Evolutionary conservation across 2,329 filamentous ascomycete species (phyloP).

Genomic region (Microsporum canis): DNA sequence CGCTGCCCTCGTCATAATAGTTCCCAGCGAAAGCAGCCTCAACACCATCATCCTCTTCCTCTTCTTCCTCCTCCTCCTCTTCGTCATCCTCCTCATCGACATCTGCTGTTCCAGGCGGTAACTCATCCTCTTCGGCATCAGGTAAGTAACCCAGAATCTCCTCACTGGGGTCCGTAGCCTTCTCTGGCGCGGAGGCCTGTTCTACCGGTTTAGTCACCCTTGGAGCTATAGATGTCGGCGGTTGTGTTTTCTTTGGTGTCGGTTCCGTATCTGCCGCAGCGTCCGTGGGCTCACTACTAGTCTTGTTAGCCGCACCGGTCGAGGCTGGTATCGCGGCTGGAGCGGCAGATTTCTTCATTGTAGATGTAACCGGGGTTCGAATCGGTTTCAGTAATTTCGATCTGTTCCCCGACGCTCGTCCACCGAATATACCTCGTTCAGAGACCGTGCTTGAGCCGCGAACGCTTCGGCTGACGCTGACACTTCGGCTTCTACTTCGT

Average conservation of each 20-base stretch:
- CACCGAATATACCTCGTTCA: conserved; percentile 12
- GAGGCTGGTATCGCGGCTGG: neutral
- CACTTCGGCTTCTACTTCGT: conserved; percentile 22
- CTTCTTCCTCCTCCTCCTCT: conserved; percentile 26
- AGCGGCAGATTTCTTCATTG: neutral
- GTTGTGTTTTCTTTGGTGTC: conserved; percentile 9
- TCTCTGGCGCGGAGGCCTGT: neutral
- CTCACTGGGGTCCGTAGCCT: conserved; percentile 16
- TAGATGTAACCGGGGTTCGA: neutral
- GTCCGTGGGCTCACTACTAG: too few relatives aligned
- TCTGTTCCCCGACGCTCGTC: conserved; percentile 6
- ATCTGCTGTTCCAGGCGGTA: conserved; percentile 18
- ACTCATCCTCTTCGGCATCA: conserved; percentile 12
- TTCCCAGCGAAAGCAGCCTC: conserved; percentile 29
- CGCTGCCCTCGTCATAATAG: conserved; percentile 25
- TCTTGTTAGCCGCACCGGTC: conserved; percentile 16
- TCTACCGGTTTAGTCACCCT: conserved; percentile 3
- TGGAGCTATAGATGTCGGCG: conserved; percentile 12
- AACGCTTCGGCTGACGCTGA: conserved; percentile 18
- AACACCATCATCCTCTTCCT: conserved; percentile 24
- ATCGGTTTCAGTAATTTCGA: neutral
- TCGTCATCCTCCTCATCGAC: conserved; percentile 24
- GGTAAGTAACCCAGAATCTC: conserved; percentile 19
- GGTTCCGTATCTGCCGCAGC: conserved; percentile 12
- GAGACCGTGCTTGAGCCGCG: conserved; percentile 12